phyloP scores from a whole-genome alignment of 352 stramenopile genomes.

The Pythium volutum region DNA sequence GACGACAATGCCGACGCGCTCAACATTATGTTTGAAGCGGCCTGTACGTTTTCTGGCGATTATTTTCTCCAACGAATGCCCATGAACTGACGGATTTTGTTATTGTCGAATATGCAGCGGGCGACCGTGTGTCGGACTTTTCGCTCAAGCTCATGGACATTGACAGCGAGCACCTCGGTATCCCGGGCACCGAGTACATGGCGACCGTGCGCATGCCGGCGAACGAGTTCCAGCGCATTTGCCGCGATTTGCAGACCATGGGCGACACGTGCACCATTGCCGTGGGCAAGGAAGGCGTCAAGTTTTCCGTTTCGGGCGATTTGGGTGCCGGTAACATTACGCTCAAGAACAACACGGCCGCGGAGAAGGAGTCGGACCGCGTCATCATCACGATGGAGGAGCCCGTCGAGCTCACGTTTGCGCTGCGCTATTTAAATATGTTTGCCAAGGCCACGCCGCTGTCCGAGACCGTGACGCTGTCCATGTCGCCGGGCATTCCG shows the following conservation, averaged over 20 bases:
- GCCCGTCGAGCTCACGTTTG: slow-evolving; percentile 98
- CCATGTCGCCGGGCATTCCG: slow-evolving; percentile 97
- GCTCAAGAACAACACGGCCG: slow-evolving; percentile 88
- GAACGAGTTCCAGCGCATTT: slow-evolving; percentile 98
- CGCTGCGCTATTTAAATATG: slow-evolving; percentile 99
- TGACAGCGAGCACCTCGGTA: slow-evolving; percentile 98
- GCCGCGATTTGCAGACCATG: slow-evolving; percentile 97
- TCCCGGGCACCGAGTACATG: slow-evolving; percentile 99
- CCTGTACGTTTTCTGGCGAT: slow-evolving; percentile 76
- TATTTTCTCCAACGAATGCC: not conserved
- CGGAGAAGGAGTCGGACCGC: slow-evolving; percentile 84
- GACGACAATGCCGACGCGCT: slow-evolving; percentile 96
- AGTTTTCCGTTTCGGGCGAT: slow-evolving; percentile 96
- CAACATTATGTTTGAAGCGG: slow-evolving; percentile 98
- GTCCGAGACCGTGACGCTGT: slow-evolving; percentile 94
- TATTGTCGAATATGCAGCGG: slow-evolving; percentile 36
- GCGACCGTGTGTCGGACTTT: slow-evolving; percentile 94
- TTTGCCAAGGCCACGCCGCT: slow-evolving; percentile 99
- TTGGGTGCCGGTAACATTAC: slow-evolving; percentile 96
- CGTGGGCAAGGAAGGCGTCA: slow-evolving; percentile 97
- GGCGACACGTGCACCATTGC: slow-evolving; percentile 97
- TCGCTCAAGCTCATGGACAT: slow-evolving; percentile 99
- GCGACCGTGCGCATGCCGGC: slow-evolving; percentile 93
- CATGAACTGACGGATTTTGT: not conserved
- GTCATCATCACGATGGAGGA: slow-evolving; percentile 99